phyloP scores from a whole-genome alignment of 73 alveolate species.

The Paramecium sexaurelia region DNA sequence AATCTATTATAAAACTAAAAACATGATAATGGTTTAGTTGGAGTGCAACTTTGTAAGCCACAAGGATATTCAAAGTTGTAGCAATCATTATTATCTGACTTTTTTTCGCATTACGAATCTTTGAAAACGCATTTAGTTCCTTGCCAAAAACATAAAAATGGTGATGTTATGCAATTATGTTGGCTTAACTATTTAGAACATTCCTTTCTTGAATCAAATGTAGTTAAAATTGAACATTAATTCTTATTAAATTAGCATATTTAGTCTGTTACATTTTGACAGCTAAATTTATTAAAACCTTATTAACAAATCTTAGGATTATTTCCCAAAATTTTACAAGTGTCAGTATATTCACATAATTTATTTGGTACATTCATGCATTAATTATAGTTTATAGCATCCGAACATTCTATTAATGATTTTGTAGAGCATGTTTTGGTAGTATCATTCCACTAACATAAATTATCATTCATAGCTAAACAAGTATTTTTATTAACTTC shows the following conservation, averaged over 20 bases:
- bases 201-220: background rate
- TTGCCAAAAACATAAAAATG: background rate
- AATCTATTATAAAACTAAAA: background rate
- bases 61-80: background rate
- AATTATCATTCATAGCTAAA: background rate
- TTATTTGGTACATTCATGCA: background rate
- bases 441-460: background rate
- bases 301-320: background rate
- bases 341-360: background rate
- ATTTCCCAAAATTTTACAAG: background rate
- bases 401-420: background rate
- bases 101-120: background rate
- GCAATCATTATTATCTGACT: background rate
- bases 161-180: background rate
- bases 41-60: background rate
- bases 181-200: background rate
- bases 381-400: background rate
- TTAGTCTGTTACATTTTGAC: background rate
- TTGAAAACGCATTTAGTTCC: background rate
- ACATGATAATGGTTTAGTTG: background rate
- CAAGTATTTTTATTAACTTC: background rate
- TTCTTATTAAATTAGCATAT: background rate
- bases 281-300: background rate
- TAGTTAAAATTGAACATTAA: background rate
- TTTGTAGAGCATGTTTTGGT: background rate